Evolutionary conservation across 805 yeast genomes (phyloP).

Genomic region (Metschnikowia hibisci): DNA sequence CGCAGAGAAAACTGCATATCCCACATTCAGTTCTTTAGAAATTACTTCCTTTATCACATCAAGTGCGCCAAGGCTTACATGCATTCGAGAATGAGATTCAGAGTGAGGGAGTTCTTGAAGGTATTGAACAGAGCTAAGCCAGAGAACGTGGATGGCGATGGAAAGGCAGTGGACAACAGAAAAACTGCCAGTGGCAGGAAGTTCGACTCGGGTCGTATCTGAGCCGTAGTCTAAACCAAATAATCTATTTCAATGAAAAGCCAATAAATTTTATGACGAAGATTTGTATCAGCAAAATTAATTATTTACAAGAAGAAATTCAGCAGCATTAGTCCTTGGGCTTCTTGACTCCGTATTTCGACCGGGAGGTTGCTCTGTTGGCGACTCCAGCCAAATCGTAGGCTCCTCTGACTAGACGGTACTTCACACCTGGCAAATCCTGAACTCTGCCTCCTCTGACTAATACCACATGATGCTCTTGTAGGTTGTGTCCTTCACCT

Average conservation of each 20-base stretch:
- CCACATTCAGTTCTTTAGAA: conserved; percentile 88
- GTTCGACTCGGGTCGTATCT: conserved; percentile 38
- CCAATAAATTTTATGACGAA: not conserved
- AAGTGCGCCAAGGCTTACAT: conserved; percentile 97
- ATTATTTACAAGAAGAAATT: conserved; percentile 5
- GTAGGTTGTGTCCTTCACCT: conserved; percentile 98
- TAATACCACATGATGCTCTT: conserved; percentile 93
- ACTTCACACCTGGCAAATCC: conserved; percentile 97
- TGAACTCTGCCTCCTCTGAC: conserved; percentile 99
- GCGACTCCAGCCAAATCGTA: conserved; percentile 94
- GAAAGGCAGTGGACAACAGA: conserved; percentile 42
- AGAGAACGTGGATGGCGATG: conserved; percentile 75
- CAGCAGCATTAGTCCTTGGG: conserved; percentile 40
- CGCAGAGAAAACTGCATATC: conserved; percentile 84
- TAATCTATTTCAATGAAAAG: not conserved
- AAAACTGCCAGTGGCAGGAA: conserved; percentile 74
- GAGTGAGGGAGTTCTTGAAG: conserved; percentile 91
- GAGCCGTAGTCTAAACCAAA: not conserved
- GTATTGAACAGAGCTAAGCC: conserved; percentile 96
- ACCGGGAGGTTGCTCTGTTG: conserved; percentile 82
- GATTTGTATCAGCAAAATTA: not conserved
- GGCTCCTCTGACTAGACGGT: conserved; percentile 89
- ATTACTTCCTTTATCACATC: conserved; percentile 97
- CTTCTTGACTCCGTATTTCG: conserved; percentile 90
- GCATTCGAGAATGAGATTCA: conserved; percentile 96